Evolutionary conservation across 257 asterid species (phyloP), one percentile per base, ranked within the genome.

Genomic region (Solanum rostratum): DNA sequence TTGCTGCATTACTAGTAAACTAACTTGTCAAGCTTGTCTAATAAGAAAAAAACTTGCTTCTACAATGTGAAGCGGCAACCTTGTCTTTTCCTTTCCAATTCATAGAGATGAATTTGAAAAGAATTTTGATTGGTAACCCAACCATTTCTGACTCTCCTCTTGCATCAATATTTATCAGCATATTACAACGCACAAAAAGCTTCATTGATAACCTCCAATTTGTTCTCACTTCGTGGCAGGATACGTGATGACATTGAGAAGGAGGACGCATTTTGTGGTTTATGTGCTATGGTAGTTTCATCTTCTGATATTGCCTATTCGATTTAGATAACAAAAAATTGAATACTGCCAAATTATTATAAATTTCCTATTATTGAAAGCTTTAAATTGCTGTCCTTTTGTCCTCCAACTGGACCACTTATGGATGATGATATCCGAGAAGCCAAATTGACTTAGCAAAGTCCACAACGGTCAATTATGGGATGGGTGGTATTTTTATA

Each of bases 231-330:
- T 65, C 90, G 84, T 87, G 74, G 73, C 91, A 96, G 99, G 97
- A 96, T 96, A 85, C 98, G 99, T 55, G 99, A 96, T 89, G 98
- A 95, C 88, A 88, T 93, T 83, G 99, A 96, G 92, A 96, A 96
- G 85, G 99, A 96, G 89, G 99, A 96, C 49, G 98, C 99, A 81
- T 96, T 96, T 89, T 89, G 95, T 85, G 99, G 99, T 85, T 91
- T 96, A 89, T 96, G 98, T 83, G 98, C 98, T 83, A 85, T 96
- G 98, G 99, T 94, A 91, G 86, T 86, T 46, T 78, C 81, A 37
- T 87, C 62, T 74, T 33, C 79, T 71, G 43, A 12, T 50, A 39
- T 19, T 71, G 39, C 15, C 65, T 30, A 63, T 27, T 78, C 15
- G 5, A 46, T 50, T 78, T 29, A 10, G 82, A 78, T 78, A 24